phyloP scores from a whole-genome alignment of 257 asterid species.

The Lycium barbarum region DNA sequence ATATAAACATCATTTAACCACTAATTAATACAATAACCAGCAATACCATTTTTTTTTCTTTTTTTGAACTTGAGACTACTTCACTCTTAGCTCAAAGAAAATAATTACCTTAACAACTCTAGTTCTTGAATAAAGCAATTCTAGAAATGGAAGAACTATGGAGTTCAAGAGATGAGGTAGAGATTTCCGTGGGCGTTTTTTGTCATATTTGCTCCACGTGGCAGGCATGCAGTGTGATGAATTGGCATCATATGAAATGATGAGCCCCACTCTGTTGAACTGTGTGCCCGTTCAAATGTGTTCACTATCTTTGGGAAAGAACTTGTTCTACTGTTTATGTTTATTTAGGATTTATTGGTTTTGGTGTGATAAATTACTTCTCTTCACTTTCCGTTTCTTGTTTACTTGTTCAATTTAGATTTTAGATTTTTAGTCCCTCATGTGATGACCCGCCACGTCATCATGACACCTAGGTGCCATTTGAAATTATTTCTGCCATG shows the following conservation, averaged over 20 bases:
- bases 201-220: slow-evolving; percentile 5
- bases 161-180: background rate
- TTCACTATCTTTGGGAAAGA: background rate
- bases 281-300: background rate
- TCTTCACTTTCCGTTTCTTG: too few relatives aligned
- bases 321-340: too few relatives aligned
- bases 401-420: too few relatives aligned
- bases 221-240: slow-evolving; percentile 12
- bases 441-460: too few relatives aligned
- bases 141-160: background rate
- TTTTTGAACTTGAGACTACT: background rate
- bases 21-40: background rate
- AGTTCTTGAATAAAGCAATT: background rate
- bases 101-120: slow-evolving; percentile 21
- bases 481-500: too few relatives aligned
- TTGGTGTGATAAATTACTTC: too few relatives aligned
- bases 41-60: background rate
- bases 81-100: background rate
- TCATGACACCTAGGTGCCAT: too few relatives aligned
- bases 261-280: background rate
- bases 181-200: background rate
- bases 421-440: too few relatives aligned
- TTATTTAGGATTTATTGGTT: too few relatives aligned
- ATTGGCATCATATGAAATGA: background rate
- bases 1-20: background rate